Base-by-base conservation (phyloP, 2,329 filamentous ascomycete genomes). In the Hymenoscyphus scutula region DNA sequence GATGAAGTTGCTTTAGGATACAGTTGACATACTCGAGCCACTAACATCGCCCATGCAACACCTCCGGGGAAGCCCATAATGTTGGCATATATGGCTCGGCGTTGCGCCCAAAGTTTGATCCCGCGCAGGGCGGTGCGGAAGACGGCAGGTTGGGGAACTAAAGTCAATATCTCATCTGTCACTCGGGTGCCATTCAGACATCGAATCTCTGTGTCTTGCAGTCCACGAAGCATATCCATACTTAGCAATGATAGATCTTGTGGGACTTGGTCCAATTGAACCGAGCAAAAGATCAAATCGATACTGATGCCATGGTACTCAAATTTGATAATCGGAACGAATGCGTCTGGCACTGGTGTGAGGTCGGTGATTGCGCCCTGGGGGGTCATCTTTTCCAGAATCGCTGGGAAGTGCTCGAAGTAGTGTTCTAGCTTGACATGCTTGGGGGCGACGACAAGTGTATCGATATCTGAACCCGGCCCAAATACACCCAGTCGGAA, bases 11-110 rank as follows among this genome's bases (percentile, higher is more conserved):
- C 95, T 74, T 92, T 92, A 15, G 95, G 95, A 72, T 98, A 99
- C 17, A 99, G 84, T 76, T 99, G 95, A 76, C 95, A 98, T 51
- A 98, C 91, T 67, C 95, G 86, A 58, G 95, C 95, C 30, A 98
- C 93, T 72, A 99, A 84, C 90, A 99, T 97, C 13, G 94, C 95
- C 92, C 94, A 99, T 5, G 95, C 95, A 48, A 99, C 93, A 77
- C 95, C 95, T 70, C 95, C 95, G 1, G 95, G 95, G 69, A 95
- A 99, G 29, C 95, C 95, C 76, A 97, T 92, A 67, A 98, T 93
- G 72, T 97, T 97, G 67, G 92, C 92, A 74, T 98, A 98, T 56
- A 98, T 92, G 27, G 91, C 95, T 65, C 94, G 90, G 58, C 89
- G 87, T 73, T 96, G 91, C 10, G 95, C 93, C 95, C 95, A 99